phyloP scores from a whole-genome alignment of 2,329 filamentous ascomycete genomes.

The Akanthomyces uredinophilus region DNA sequence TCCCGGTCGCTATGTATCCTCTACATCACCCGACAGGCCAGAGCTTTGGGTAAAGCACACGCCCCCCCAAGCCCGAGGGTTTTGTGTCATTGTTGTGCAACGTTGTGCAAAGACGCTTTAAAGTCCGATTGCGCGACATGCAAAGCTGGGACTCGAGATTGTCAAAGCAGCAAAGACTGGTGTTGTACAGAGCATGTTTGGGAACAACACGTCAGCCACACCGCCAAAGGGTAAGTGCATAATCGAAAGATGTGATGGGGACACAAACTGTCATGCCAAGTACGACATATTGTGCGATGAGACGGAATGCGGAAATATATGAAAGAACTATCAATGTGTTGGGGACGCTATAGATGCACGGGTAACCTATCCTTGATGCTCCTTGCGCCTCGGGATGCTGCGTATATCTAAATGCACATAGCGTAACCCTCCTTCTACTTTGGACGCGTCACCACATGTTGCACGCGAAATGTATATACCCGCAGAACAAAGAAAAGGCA shows the following conservation, averaged over 20 bases:
- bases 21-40: not conserved
- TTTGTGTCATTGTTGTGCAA: not conserved
- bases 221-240: constrained; percentile 2
- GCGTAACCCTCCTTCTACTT: no score
- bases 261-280: not conserved
- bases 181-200: constrained; percentile 1
- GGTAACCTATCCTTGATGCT: no score
- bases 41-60: not conserved
- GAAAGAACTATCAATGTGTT: not conserved
- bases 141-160: not conserved
- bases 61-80: not conserved
- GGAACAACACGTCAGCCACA: constrained; percentile 5
- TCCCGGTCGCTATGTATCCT: not conserved
- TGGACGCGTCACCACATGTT: no score
- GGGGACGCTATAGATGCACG: no score
- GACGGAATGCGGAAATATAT: not conserved
- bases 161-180: not conserved
- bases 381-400: no score
- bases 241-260: not conserved
- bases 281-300: not conserved
- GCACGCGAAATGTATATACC: not conserved
- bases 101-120: not conserved
- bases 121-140: not conserved
- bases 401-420: no score
- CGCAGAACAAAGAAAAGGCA: not conserved